Evolutionary conservation across 1,284 basidiomycete genomes (phyloP).

Genomic region (Naganishia sp.): DNA sequence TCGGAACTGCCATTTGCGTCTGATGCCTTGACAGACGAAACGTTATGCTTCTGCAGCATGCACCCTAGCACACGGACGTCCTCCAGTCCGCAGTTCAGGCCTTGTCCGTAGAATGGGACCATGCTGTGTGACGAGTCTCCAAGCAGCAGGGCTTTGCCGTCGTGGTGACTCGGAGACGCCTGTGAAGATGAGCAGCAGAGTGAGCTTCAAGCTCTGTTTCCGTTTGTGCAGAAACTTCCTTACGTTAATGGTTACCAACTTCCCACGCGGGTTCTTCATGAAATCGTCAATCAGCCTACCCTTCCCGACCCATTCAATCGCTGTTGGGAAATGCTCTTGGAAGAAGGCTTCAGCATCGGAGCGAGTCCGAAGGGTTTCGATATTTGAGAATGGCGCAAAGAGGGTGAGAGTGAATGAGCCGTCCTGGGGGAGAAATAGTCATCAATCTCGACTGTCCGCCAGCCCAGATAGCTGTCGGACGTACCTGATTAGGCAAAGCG

Average conservation of each 20-base stretch:
- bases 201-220: not conserved
- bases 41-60: constrained; percentile 69
- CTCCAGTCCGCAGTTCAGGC: constrained; percentile 95
- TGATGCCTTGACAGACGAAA: constrained; percentile 55
- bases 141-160: constrained; percentile 80
- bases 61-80: constrained; percentile 87
- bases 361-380: constrained; percentile 66
- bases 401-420: constrained; percentile 67
- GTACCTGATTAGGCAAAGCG: constrained; percentile 91
- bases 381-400: constrained; percentile 81
- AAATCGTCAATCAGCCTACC: constrained; percentile 74
- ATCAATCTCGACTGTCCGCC: not conserved
- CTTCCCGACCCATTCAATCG: constrained; percentile 78
- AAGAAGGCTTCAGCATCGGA: constrained; percentile 75
- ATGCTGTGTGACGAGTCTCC: constrained; percentile 96
- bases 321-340: constrained; percentile 80
- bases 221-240: constrained; percentile 32
- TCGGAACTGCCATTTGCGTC: constrained; percentile 50
- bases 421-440: constrained; percentile 42
- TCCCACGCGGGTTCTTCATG: constrained; percentile 76
- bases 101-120: constrained; percentile 95
- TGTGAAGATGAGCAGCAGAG: constrained; percentile 45
- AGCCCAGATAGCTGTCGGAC: constrained; percentile 18
- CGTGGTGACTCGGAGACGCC: constrained; percentile 86
- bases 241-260: constrained; percentile 89